These are phyloP conservation scores for Cystofilobasidium macerans DNA, from an alignment of 768 basidiomycete genomes.

Conservation along the genomic window DNA sequence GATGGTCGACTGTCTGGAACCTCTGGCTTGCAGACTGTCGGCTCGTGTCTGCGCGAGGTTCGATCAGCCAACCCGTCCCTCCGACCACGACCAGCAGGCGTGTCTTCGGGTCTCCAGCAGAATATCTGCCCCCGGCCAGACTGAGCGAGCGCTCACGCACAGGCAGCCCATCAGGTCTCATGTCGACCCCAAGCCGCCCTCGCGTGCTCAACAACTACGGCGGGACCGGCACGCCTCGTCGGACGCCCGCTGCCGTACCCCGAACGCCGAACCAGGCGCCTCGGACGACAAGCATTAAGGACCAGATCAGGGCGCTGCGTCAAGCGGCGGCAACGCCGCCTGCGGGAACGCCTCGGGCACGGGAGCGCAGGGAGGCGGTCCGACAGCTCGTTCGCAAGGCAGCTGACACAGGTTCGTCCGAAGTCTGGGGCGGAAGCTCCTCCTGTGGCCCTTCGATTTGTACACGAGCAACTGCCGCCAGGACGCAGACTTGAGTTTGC, in stretches of 20 bases:
- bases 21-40: too few relatives aligned
- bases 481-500: too few relatives aligned
- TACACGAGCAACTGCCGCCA: too few relatives aligned
- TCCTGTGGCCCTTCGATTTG: not conserved
- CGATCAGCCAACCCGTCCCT: too few relatives aligned
- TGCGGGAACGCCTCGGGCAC: not conserved
- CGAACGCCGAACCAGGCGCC: not conserved
- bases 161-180: too few relatives aligned
- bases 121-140: too few relatives aligned
- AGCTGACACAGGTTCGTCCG: slow-evolving; percentile 16
- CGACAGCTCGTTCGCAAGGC: slow-evolving; percentile 10
- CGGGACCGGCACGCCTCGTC: not conserved
- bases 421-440: not conserved
- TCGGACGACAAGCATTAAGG: slow-evolving; percentile 17
- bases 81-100: too few relatives aligned
- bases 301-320: slow-evolving; percentile 22
- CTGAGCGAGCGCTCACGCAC: too few relatives aligned
- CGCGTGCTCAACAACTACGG: not conserved
- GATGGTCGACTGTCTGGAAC: too few relatives aligned
- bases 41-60: too few relatives aligned
- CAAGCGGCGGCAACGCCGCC: slow-evolving; percentile 18
- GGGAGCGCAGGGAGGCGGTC: slow-evolving; percentile 1
- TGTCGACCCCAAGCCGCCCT: slow-evolving; percentile 14
- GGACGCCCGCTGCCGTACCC: not conserved
- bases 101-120: too few relatives aligned